Evolutionary conservation across 2,329 filamentous ascomycete genomes (phyloP).

Genomic region (Aspergillus floridensis): DNA sequence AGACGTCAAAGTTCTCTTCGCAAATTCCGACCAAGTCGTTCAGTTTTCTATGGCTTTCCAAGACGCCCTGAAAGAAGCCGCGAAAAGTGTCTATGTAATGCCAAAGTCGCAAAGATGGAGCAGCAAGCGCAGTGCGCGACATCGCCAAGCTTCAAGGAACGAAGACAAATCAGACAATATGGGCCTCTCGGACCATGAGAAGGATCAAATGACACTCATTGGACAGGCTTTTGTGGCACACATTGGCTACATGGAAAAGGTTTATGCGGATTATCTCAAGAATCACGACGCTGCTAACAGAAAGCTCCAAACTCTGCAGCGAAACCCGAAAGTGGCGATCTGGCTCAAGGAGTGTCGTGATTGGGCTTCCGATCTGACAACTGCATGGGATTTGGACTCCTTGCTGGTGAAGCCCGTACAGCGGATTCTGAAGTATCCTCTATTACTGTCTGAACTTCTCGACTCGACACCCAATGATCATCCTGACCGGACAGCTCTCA

Average conservation of each 20-base stretch:
- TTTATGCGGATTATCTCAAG: slow-evolving; percentile 64
- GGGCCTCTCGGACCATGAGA: slow-evolving; percentile 50
- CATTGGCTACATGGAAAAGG: slow-evolving; percentile 59
- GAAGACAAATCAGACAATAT: slow-evolving; percentile 28
- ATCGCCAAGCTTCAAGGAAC: slow-evolving; percentile 34
- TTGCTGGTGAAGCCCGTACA: slow-evolving; percentile 97
- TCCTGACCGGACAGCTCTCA: slow-evolving; percentile 72
- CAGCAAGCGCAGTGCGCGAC: slow-evolving; percentile 50
- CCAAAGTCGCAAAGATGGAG: slow-evolving; percentile 54
- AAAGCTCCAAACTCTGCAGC: slow-evolving; percentile 51
- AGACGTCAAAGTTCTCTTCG: slow-evolving; percentile 86
- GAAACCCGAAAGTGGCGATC: slow-evolving; percentile 62
- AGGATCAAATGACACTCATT: slow-evolving; percentile 58
- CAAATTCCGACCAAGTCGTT: slow-evolving; percentile 88
- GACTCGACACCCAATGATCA: slow-evolving; percentile 78
- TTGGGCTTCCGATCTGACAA: slow-evolving; percentile 86
- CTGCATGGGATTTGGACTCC: slow-evolving; percentile 92
- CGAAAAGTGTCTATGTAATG: slow-evolving; percentile 74
- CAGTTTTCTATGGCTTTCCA: slow-evolving; percentile 80
- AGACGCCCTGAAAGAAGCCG: slow-evolving; percentile 74
- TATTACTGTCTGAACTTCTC: slow-evolving; percentile 76
- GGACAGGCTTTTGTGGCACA: slow-evolving; percentile 59
- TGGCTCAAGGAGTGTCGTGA: slow-evolving; percentile 94
- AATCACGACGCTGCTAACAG: slow-evolving; percentile 65
- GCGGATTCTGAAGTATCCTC: slow-evolving; percentile 87